Evolutionary conservation across 2,329 filamentous ascomycete species (phyloP).

Genomic region (Ceratocystiopsis sp.): DNA sequence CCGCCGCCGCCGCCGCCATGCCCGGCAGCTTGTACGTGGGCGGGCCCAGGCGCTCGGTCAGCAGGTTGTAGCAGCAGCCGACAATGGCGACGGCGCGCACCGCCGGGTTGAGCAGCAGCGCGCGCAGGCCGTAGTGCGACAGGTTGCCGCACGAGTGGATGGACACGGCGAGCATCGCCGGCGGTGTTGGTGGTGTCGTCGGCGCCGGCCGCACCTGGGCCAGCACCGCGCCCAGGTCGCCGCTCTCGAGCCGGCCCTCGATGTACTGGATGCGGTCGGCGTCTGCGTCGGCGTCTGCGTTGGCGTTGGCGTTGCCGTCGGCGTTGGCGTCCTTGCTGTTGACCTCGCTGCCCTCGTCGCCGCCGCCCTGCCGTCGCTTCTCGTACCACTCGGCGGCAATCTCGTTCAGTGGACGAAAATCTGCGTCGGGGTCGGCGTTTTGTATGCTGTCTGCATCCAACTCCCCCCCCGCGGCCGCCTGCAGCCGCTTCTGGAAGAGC

Average conservation of each 20-base stretch:
- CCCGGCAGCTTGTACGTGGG: constrained; percentile 72
- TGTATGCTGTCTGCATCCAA: background rate
- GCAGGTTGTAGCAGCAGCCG: constrained; percentile 93
- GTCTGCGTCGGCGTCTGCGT: constrained; percentile 43
- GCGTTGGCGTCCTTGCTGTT: background rate
- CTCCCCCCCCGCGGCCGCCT: constrained; percentile 9
- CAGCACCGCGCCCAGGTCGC: constrained; percentile 53
- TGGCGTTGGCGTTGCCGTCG: constrained; percentile 38
- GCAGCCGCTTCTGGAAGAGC: constrained; percentile 40
- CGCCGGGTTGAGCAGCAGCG: constrained; percentile 64
- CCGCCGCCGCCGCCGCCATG: constrained; percentile 19
- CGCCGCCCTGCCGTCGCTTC: background rate
- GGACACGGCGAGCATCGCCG: constrained; percentile 66
- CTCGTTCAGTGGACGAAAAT: constrained; percentile 6
- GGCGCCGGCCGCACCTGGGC: constrained; percentile 36
- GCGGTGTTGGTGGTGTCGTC: constrained; percentile 10
- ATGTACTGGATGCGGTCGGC: constrained; percentile 65
- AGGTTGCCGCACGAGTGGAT: constrained; percentile 96
- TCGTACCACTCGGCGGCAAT: constrained; percentile 4
- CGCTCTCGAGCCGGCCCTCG: constrained; percentile 55
- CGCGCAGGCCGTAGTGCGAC: constrained; percentile 84
- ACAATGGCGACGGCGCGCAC: constrained; percentile 89
- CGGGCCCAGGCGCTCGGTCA: constrained; percentile 78
- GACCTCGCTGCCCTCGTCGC: too few relatives aligned
- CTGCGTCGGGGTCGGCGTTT: constrained; percentile 1